A percentile compares a stretch with the other conserved stretches of the same genome.
These are phyloP conservation scores for Sphagnum contortum DNA, from an alignment of 225 moss, liverwort and hornwort species.

Conservation along the genomic window DNA sequence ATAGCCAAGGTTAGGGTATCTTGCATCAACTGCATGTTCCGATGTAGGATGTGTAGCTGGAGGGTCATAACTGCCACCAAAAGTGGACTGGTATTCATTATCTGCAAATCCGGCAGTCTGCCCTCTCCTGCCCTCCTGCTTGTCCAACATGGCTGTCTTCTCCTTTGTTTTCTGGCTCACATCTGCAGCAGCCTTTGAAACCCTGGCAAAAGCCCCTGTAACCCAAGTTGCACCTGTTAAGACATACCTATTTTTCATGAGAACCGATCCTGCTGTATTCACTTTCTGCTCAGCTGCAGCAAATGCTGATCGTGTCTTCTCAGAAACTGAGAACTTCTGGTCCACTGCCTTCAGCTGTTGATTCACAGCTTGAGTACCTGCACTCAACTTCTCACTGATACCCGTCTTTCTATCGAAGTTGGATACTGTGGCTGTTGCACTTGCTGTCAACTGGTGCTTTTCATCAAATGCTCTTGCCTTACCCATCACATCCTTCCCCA, in stretches of 20 bases:
- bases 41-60: too few species aligned
- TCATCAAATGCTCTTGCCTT: slow-evolving; percentile 92
- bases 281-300: slow-evolving; percentile 90
- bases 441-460: slow-evolving; percentile 69
- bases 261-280: slow-evolving; percentile 66
- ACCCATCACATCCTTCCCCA: slow-evolving; percentile 70
- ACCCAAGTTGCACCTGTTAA: slow-evolving; percentile 41
- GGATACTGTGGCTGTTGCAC: slow-evolving; percentile 63
- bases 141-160: too few species aligned
- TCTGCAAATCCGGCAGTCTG: too few species aligned
- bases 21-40: too few species aligned
- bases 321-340: slow-evolving; percentile 87
- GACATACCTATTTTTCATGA: slow-evolving; percentile 86
- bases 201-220: too few species aligned
- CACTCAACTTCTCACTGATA: slow-evolving; percentile 70
- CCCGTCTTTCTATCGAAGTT: slow-evolving; percentile 66
- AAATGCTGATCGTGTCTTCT: slow-evolving; percentile 73
- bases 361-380: slow-evolving; percentile 69
- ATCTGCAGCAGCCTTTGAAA: too few species aligned
- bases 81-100: too few species aligned
- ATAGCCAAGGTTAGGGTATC: too few species aligned
- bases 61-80: too few species aligned
- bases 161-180: too few species aligned
- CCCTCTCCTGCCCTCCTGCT: too few species aligned
- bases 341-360: slow-evolving; percentile 87